Base-by-base conservation (phyloP, 78 protist genomes). In the Speleostelium caveatum region DNA sequence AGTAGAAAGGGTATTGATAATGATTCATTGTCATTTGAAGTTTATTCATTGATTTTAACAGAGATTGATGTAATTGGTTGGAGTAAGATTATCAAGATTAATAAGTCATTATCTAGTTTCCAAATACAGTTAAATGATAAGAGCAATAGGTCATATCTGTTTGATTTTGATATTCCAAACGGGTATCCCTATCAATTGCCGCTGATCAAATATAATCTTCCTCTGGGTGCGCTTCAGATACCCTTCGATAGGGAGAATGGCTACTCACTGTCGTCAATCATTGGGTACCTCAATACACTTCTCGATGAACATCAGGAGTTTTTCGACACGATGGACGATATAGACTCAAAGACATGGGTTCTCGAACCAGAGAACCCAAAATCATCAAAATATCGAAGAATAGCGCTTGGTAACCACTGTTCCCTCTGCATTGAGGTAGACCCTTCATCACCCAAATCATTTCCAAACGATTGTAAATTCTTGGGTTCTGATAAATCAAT, bases 21-120 rank as follows among this genome's bases (percentile, higher is more conserved):
- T 41, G n/a, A 16, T 49, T 6, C 56, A 36, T 58, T 83, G 59
- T 78, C 90, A 83, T 58, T 83, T 33, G 62, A 83, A 56, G 75
- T 72, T 32, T 83, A 56, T 41, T 12, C 56, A 22, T 30, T 69
- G 53, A 26, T 83, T 17, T 58, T 61, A 56, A 59, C 35, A 2
- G 90, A 83, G 33, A 38, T 83, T 5, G 90, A 83, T 41, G 69
- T 58, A 30, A 56, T 68, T 16, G 90, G 90, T 39, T 83, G 90
- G 90, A 60, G 42, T n/a, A 83, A 32, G 39, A 35, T 83, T 39
- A 30, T 38, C 26, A 24, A 41, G n/a, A 83, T 83, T 17, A 75
- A 83, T 42, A 62, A 62, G 16, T 38, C 33, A 24, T 7, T 73
- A 39, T 59, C 63, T n/a, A 39, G 16, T 24, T 56, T 73, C 33